These are phyloP conservation scores for Allantophomopsis lycopodina DNA, from an alignment of 2,329 filamentous ascomycete species.

Conservation along the genomic window DNA sequence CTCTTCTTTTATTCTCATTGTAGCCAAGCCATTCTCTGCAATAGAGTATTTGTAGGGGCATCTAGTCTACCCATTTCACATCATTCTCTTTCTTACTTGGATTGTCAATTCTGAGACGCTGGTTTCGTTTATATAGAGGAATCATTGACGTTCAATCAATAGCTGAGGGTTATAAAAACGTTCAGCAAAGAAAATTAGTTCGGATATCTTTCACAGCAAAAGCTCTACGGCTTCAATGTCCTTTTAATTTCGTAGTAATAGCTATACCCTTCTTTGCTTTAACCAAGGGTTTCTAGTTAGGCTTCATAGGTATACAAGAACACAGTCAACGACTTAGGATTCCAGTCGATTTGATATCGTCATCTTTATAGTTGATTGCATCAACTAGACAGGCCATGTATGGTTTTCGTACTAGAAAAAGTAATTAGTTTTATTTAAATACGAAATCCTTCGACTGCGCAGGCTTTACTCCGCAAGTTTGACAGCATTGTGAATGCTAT, in stretches of 20 bases:
- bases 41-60: constrained; percentile 66
- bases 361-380: too few species aligned
- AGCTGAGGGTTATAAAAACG: constrained; percentile 48
- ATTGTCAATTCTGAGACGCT: too few species aligned
- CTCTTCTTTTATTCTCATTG: constrained; percentile 55
- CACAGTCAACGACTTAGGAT: too few species aligned
- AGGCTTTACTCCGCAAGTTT: too few species aligned
- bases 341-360: too few species aligned
- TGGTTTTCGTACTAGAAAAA: too few species aligned
- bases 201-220: constrained; percentile 28
- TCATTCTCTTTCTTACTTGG: constrained; percentile 10
- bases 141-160: constrained; percentile 52
- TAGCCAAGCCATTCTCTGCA: constrained; percentile 67
- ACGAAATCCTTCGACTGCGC: too few species aligned
- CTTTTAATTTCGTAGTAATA: constrained; percentile 2
- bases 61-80: constrained; percentile 48
- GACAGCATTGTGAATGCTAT: too few species aligned
- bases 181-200: constrained; percentile 35
- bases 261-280: constrained; percentile 15
- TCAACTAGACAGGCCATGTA: too few species aligned
- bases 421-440: too few species aligned
- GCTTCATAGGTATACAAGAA: too few species aligned
- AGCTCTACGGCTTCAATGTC: neutral
- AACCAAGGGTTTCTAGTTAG: constrained; percentile 5
- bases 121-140: too few species aligned